Percentiles rank a stretch among this genome's conserved stretches.
These are phyloP conservation scores for Cadophora sp. DNA, from an alignment of 2,329 filamentous ascomycete species.

Conservation along the genomic window DNA sequence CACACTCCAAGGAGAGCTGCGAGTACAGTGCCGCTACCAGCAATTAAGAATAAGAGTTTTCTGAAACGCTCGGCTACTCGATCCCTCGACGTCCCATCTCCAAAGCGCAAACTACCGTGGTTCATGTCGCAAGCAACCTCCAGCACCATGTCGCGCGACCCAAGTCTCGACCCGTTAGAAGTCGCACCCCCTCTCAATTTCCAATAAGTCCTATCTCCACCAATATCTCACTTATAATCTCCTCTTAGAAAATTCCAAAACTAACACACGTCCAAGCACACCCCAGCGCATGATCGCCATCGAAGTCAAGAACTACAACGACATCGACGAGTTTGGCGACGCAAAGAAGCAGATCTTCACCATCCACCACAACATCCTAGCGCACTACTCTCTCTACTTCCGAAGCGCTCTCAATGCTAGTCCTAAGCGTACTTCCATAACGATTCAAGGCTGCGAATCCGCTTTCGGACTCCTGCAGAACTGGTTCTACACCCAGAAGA, in stretches of 20 bases:
- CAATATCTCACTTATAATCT: too few species aligned
- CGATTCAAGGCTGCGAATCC: neutral
- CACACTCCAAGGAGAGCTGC: too few species aligned
- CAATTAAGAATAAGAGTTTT: neutral
- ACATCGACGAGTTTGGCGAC: neutral
- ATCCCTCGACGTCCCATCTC: neutral
- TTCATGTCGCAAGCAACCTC: conserved; percentile 4
- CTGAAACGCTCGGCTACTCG: neutral
- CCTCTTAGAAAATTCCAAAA: neutral
- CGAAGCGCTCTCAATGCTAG: neutral
- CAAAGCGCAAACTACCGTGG: conserved; percentile 5
- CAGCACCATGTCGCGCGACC: conserved; percentile 1
- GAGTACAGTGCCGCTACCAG: neutral
- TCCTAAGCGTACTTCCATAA: neutral
- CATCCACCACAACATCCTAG: neutral
- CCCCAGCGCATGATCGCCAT: conserved; percentile 6
- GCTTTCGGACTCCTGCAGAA: neutral
- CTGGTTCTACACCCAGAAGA: conserved; percentile 4
- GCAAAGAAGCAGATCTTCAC: conserved; percentile 1
- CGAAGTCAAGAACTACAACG: neutral
- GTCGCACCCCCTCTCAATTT: neutral
- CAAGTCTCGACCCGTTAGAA: neutral
- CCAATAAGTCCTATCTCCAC: neutral
- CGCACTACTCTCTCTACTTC: neutral
- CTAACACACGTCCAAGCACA: neutral